Evolutionary conservation across 1,284 basidiomycete species (phyloP).

Genomic region (Gomphus bonarii): DNA sequence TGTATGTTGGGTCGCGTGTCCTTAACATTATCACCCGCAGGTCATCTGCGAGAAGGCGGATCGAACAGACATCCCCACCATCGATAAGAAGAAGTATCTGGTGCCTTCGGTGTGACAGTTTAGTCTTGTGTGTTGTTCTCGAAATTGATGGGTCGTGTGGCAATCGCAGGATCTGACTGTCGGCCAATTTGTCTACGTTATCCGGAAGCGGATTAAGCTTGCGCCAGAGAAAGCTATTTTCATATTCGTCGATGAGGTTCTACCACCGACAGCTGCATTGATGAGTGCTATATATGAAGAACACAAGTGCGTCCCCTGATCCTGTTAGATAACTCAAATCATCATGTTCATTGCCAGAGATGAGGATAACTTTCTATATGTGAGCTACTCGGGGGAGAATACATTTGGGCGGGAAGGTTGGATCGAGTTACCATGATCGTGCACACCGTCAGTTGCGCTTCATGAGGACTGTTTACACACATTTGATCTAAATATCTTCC

Average conservation of each 20-base stretch:
- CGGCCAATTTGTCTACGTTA: conserved; percentile 98
- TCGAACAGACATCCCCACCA: conserved; percentile 96
- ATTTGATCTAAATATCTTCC: not conserved
- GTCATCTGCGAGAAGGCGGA: conserved; percentile 99
- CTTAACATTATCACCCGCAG: conserved; percentile 31
- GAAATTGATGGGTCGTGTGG: conserved; percentile 12
- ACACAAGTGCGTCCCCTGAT: conserved; percentile 73
- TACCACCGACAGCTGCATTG: conserved; percentile 94
- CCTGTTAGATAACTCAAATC: conserved; percentile 5
- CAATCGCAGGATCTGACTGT: conserved; percentile 83
- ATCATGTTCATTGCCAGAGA: conserved; percentile 47
- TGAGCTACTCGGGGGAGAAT: conserved; percentile 96
- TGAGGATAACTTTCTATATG: conserved; percentile 93
- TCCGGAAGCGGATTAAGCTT: conserved; percentile 99
- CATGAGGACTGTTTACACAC: not conserved
- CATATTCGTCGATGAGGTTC: conserved; percentile 97
- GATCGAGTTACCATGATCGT: conserved; percentile 8
- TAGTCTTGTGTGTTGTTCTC: conserved; percentile 13
- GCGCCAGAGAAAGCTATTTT: conserved; percentile 99
- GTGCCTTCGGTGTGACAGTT: conserved; percentile 75
- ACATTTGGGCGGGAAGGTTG: conserved; percentile 48
- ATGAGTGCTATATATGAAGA: conserved; percentile 99
- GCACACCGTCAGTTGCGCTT: not conserved
- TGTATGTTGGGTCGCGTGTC: not conserved
- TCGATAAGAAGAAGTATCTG: conserved; percentile 99